Evolutionary conservation across 495 filamentous ascomycete genomes (phyloP).

Genomic region (Ascodesmis nigricans): DNA sequence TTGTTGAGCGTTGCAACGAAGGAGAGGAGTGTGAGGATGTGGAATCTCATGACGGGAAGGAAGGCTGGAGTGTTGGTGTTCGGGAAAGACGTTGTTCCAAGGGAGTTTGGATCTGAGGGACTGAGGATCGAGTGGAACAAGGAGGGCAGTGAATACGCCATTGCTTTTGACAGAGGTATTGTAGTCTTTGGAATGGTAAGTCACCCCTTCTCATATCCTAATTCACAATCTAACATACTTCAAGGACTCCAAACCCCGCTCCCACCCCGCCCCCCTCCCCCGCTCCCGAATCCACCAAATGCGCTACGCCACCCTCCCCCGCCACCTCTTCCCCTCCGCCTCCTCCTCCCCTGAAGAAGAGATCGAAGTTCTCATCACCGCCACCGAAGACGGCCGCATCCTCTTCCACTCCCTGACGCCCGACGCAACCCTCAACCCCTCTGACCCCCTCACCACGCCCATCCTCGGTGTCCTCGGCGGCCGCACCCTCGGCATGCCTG

Average conservation of each 20-base stretch:
- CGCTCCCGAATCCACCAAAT: conserved; percentile 65
- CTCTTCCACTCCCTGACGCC: conserved; percentile 56
- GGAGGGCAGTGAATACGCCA: conserved; percentile 57
- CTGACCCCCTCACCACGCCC: conserved; percentile 30
- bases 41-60: conserved; percentile 92
- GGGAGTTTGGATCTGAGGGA: conserved; percentile 35
- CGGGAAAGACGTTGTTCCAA: conserved; percentile 27
- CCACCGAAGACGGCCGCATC: conserved; percentile 83
- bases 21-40: conserved; percentile 76
- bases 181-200: conserved; percentile 61
- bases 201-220: conserved; percentile 3
- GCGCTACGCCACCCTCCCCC: conserved; percentile 36
- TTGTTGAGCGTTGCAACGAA: conserved; percentile 78
- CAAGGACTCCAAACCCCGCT: conserved; percentile 51
- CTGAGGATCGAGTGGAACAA: conserved; percentile 55
- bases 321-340: conserved; percentile 12
- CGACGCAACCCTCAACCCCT: conserved; percentile 15
- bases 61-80: conserved; percentile 86
- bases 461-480: conserved; percentile 63
- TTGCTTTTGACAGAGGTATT: conserved; percentile 70
- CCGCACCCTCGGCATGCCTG: conserved; percentile 36
- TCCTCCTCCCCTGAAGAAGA: conserved; percentile 25
- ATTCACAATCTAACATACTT: conserved; percentile 15
- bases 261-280: conserved; percentile 41
- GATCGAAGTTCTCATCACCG: conserved; percentile 41